Base-by-base conservation (phyloP, 202 grass and related monocot species). In the Panicum virgatum region DNA sequence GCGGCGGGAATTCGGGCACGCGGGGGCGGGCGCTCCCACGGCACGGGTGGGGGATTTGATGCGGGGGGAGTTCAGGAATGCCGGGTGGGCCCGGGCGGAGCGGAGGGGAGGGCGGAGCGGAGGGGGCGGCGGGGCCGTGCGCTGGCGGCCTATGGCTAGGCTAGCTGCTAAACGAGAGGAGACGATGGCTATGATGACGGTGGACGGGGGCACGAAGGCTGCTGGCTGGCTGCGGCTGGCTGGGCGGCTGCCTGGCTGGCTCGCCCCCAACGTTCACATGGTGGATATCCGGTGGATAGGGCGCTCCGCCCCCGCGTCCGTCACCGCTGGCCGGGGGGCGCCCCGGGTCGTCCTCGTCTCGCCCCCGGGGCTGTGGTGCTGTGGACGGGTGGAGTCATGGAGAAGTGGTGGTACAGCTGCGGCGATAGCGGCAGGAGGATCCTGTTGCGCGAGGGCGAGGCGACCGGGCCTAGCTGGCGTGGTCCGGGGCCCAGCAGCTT, bases 11-110 rank as follows among this genome's bases (percentile, higher is more conserved):
- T 88, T 88, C 11, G 76, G 79, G 80, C 85, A 70, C 81, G 80
- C 69, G 75, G 75, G 68, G 34, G 57, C 51, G 43, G 76, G 48
- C 47, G 61, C 16, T 0, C 18, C 74, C 59, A 48, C 74, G 23
- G 63, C 65, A 64, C 79, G 80, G 59, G 80, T 9, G 13, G 54
- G 81, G 72, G 80, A 77, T 88, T 90, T 88, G 88, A 89, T 66
- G 80, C 9, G 54, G 22, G 9, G 52, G 5, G 64, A 20, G 76
- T 79, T 62, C 11, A 78, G 36, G 62, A 59, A 48, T 0, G 71
- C 40, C 19, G 18, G 77, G 72, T 85, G 82, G 87, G 70, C 36
- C 78, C 78, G 16, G 78, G 23, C 1, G 73, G 23, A 30, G 45
- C 13, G 1, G 73, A 11, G 12, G 22, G 32, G 42, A 39, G 29